Evolutionary conservation across 116 monocot species (phyloP).

Genomic region (Posidonia oceanica): DNA sequence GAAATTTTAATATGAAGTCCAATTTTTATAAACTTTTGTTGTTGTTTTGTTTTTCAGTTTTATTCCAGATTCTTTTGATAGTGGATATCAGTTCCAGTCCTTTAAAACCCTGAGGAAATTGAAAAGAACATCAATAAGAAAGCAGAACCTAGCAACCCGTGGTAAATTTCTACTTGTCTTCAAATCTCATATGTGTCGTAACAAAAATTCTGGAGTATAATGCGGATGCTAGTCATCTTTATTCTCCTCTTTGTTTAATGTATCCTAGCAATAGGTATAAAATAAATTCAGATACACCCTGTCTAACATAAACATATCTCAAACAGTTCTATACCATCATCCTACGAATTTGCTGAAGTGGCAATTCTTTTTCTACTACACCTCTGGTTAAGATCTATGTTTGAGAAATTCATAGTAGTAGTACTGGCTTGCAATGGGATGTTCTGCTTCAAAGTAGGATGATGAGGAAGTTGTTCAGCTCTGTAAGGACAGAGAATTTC

Average conservation of each 20-base stretch:
- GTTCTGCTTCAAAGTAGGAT: slow-evolving; percentile 68
- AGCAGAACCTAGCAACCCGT: not conserved
- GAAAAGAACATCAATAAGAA: not conserved
- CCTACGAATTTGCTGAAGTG: not conserved
- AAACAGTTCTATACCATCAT: not conserved
- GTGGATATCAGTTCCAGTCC: not conserved
- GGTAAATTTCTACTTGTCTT: not conserved
- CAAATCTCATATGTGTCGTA: not conserved
- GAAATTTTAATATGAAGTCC: not conserved
- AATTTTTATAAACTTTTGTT: not conserved
- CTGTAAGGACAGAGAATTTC: slow-evolving; percentile 77
- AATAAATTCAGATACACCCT: not conserved
- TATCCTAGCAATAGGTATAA: not conserved
- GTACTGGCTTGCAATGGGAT: slow-evolving; percentile 60
- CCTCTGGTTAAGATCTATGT: slow-evolving; percentile 6
- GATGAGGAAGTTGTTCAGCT: slow-evolving; percentile 76
- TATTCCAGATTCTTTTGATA: not conserved
- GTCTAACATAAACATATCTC: not conserved
- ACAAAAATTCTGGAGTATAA: not conserved
- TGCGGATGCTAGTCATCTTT: not conserved
- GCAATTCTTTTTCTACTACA: not conserved
- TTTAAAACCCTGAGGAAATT: not conserved
- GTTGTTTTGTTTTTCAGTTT: not conserved
- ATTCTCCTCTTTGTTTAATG: not conserved
- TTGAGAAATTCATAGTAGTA: not conserved